These are phyloP conservation scores for Malania oleifera DNA, from an alignment of 164 flowering plant genomes.

Conservation along the genomic window DNA sequence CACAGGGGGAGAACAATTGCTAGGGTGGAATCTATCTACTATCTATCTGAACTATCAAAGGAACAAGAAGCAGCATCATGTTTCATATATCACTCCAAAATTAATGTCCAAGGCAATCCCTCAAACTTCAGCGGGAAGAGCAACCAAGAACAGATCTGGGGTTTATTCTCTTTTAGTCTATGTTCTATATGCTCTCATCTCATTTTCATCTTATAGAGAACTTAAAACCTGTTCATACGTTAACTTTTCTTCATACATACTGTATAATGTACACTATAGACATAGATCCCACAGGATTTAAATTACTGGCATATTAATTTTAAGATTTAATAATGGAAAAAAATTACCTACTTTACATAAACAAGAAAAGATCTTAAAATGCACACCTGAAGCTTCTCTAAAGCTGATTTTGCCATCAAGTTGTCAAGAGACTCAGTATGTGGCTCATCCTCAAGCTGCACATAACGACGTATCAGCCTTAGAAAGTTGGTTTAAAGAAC, in stretches of 20 bases:
- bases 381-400: slow-evolving; percentile 79
- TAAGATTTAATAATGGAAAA: background rate
- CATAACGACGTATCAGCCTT: slow-evolving; percentile 3
- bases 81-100: too few relatives aligned
- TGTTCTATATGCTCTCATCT: too few relatives aligned
- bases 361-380: slow-evolving; percentile 1
- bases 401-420: slow-evolving; percentile 45
- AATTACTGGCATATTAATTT: background rate
- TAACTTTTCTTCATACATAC: too few relatives aligned
- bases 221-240: background rate
- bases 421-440: slow-evolving; percentile 31
- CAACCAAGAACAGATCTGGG: too few relatives aligned
- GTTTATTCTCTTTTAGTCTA: too few relatives aligned
- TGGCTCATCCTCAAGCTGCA: slow-evolving; percentile 56
- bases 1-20: too few relatives aligned
- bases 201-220: background rate
- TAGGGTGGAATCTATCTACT: too few relatives aligned
- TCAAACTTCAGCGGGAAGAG: too few relatives aligned
- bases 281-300: slow-evolving; percentile 1
- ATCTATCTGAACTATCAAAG: too few relatives aligned
- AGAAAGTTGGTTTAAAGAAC: background rate
- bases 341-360: slow-evolving; percentile 1
- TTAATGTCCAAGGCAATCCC: too few relatives aligned
- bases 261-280: too few relatives aligned
- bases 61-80: too few relatives aligned